phyloP scores from a whole-genome alignment of 140 eudicot genomes.

The Bidens hawaiensis region DNA sequence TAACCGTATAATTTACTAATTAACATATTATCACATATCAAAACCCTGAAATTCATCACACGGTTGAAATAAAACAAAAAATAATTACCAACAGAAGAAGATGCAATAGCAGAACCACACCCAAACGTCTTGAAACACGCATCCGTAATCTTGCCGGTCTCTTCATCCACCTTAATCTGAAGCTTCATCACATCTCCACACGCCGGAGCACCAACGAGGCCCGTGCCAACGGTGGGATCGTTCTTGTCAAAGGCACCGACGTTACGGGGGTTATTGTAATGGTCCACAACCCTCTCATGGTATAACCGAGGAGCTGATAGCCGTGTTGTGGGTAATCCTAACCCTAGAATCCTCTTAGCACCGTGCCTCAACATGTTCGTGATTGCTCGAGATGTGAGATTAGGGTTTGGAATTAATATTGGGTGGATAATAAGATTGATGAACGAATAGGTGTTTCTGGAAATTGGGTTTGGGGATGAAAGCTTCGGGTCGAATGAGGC shows the following conservation, averaged over 20 bases:
- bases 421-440: conserved; percentile 3
- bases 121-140: conserved; percentile 94
- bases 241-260: conserved; percentile 91
- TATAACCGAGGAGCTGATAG: conserved; percentile 40
- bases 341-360: conserved; percentile 32
- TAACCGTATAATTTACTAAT: too few relatives aligned
- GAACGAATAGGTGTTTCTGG: not conserved
- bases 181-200: conserved; percentile 99
- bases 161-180: conserved; percentile 76
- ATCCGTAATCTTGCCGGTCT: conserved; percentile 70
- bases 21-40: too few relatives aligned
- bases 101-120: conserved; percentile 95
- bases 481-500: not conserved
- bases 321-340: conserved; percentile 18
- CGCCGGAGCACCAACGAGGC: conserved; percentile 96
- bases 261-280: conserved; percentile 88
- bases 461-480: not conserved
- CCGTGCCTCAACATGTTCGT: conserved; percentile 54
- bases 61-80: not conserved
- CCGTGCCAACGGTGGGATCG: conserved; percentile 89
- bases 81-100: conserved; percentile 83
- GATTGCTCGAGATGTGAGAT: conserved; percentile 6
- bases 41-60: not conserved
- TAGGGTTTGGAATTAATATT: conserved; percentile 9
- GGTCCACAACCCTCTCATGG: conserved; percentile 98